phyloP scores from a whole-genome alignment of 305 asterid species.

The Fraxinus ornus region DNA sequence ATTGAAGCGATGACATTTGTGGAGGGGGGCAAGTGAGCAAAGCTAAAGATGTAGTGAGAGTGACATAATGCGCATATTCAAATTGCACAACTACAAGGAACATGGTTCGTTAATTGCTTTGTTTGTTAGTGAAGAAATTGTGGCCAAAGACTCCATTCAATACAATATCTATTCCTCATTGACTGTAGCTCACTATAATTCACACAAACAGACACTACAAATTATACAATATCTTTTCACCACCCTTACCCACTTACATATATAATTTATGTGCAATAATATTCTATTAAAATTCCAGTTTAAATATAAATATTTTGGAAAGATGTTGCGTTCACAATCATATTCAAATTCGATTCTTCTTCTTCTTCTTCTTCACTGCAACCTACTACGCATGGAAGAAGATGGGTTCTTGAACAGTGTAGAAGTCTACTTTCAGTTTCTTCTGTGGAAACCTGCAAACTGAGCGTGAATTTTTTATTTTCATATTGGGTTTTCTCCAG shows the following conservation, averaged over 20 bases:
- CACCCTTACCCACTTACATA: background rate
- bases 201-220: conserved; percentile 22
- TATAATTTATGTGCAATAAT: conserved; percentile 23
- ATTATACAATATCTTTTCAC: conserved; percentile 15
- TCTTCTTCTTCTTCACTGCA: conserved; percentile 27
- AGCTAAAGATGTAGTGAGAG: conserved; percentile 13
- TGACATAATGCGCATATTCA: conserved; percentile 43
- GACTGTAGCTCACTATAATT: conserved; percentile 33
- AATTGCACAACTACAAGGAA: conserved; percentile 19
- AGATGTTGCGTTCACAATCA: conserved; percentile 40
- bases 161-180: background rate
- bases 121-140: conserved; percentile 32
- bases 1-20: conserved; percentile 2
- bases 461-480: conserved; percentile 14
- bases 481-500: conserved; percentile 16
- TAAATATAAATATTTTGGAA: conserved; percentile 34
- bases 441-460: conserved; percentile 20
- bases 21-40: conserved; percentile 26
- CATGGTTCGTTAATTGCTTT: conserved; percentile 22
- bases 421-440: conserved; percentile 15
- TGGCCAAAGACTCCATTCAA: conserved; percentile 15
- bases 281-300: background rate
- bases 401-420: conserved; percentile 28
- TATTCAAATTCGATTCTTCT: conserved; percentile 50
- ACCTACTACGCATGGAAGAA: conserved; percentile 21